Percentiles rank a stretch among this genome's conserved stretches.
These are phyloP conservation scores for Pyrrhoderma lamaoense DNA, from an alignment of 1,284 basidiomycete species.

Conservation along the genomic window DNA sequence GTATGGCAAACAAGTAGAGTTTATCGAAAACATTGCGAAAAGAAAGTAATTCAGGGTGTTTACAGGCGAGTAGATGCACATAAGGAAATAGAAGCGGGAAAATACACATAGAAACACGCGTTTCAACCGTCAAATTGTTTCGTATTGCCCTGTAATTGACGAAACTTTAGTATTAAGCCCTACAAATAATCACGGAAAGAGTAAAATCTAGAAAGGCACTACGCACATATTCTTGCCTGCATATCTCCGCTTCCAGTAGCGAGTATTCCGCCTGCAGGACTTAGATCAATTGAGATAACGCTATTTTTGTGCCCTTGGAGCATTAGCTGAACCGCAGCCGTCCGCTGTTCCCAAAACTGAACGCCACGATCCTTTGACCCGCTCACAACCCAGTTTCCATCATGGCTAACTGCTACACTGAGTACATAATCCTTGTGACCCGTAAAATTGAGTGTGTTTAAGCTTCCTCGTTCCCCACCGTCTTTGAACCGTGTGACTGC, in stretches of 20 bases:
- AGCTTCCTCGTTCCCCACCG: slow-evolving; percentile 32
- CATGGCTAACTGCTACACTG: slow-evolving; percentile 74
- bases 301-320: slow-evolving; percentile 89
- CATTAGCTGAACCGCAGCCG: slow-evolving; percentile 73
- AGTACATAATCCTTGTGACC: slow-evolving; percentile 87
- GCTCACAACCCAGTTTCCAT: slow-evolving; percentile 84
- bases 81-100: too few species aligned
- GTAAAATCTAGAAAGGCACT: not conserved
- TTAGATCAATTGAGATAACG: slow-evolving; percentile 84
- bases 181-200: not conserved
- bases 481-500: slow-evolving; percentile 19
- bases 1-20: too few species aligned
- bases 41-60: too few species aligned
- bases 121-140: not conserved
- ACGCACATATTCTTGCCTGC: slow-evolving; percentile 68
- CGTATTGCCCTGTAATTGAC: too few species aligned
- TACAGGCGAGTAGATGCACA: too few species aligned
- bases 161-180: too few species aligned
- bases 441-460: slow-evolving; percentile 71
- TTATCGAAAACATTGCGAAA: too few species aligned
- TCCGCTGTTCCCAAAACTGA: slow-evolving; percentile 80
- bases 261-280: slow-evolving; percentile 64
- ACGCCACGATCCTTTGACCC: slow-evolving; percentile 89
- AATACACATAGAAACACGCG: too few species aligned
- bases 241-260: slow-evolving; percentile 88